Evolutionary conservation across 192 early-diverging fungal genomes (phyloP).

Genomic region (Backusella psychrophila): DNA sequence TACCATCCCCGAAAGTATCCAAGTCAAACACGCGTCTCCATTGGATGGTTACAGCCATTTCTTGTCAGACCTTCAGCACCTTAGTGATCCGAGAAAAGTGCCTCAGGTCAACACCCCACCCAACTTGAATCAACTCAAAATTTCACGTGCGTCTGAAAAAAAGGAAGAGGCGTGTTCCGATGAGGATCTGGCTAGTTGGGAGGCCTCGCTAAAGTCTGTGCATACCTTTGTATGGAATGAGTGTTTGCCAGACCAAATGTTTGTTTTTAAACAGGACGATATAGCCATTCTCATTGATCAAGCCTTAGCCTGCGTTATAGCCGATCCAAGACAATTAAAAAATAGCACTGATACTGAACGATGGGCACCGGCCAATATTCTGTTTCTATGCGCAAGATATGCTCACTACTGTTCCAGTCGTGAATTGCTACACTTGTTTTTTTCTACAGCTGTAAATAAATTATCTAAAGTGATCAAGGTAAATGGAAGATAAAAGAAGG

Average conservation of each 20-base stretch:
- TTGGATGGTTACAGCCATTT: constrained; percentile 20
- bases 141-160: not conserved
- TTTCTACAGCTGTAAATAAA: constrained; percentile 52
- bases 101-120: constrained; percentile 31
- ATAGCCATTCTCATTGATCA: constrained; percentile 69
- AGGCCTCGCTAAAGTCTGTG: constrained; percentile 1
- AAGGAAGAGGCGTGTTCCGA: not conserved
- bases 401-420: constrained; percentile 76
- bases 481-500: not conserved
- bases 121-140: not conserved
- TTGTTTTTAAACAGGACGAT: constrained; percentile 79
- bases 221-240: constrained; percentile 74
- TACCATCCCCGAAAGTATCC: not conserved
- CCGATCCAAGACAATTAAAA: constrained; percentile 58
- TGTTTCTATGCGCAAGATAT: constrained; percentile 86
- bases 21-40: constrained; percentile 11
- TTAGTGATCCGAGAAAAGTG: constrained; percentile 33
- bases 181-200: constrained; percentile 2
- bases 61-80: constrained; percentile 4
- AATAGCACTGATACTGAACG: constrained; percentile 55
- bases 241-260: constrained; percentile 89
- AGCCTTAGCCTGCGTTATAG: constrained; percentile 52
- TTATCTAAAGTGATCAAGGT: constrained; percentile 58
- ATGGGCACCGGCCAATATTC: constrained; percentile 77
- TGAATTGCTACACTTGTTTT: constrained; percentile 70